Base-by-base conservation (phyloP, 2,329 filamentous ascomycete species). In the Xylariaceae sp. region DNA sequence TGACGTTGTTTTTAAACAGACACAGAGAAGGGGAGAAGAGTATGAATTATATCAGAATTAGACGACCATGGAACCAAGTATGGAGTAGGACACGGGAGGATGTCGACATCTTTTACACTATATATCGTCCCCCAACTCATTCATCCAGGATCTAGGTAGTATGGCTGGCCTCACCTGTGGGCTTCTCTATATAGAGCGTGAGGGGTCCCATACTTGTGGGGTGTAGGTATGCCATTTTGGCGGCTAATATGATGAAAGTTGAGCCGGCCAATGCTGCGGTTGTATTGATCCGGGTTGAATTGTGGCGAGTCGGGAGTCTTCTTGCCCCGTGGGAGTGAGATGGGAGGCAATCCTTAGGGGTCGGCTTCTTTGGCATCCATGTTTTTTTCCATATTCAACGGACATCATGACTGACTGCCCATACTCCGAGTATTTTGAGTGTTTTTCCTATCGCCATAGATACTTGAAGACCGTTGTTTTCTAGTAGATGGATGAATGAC, bases 171-270 rank as follows among this genome's bases (percentile, higher is more conserved):
- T 52, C 49, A 27, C 50, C 29, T 11, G 40, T 47, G 41, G 40
- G 47, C 29, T 45, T n/a, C 26, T 44, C 34, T 47, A 30, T 51
- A 39, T 47, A 37, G 40, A 53, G 54, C 53, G 58, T 65, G 65
- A 67, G 64, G 64, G 65, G 65, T 59, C 60, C 53, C 41, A 41
- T 52, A 51, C 37, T 40, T 29, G 55, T 47, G 60, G 56, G 53
- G 58, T 53, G 39, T 39, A 57, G 62, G 62, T 56, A 50, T 61
- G 19, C 19, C 19, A 19, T 19, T 19, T 57, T 65, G 55, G 64
- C 65, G 65, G 65, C 65, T 67, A 67, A 67, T 65, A 59, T 66
- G 55, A 62, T 56, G 60, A 59, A 61, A 55, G 51, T 60, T 51
- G 37, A 59, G 49, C 51, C 62, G 61, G 56, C 65, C 61, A 64